A percentile compares a stretch with the other conserved stretches of the same genome.
Conservation (phyloP, 2,329 filamentous ascomycete genomes). For the Aspergillus sp. region DNA sequence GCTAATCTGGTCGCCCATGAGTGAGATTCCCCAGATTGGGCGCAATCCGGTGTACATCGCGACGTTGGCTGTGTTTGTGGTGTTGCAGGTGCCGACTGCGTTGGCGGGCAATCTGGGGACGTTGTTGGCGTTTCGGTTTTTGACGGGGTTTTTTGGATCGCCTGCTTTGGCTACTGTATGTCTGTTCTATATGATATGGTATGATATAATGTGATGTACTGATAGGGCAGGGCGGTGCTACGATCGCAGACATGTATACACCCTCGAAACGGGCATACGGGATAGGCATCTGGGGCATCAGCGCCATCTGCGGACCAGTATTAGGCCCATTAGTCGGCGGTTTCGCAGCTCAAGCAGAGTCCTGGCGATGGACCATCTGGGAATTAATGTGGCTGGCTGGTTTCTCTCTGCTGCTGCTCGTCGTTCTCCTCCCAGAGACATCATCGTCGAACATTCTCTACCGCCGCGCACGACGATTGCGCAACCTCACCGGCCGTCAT, state of each 20-base stretch:
- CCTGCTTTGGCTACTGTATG: slow-evolving; percentile 35
- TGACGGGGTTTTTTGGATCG: slow-evolving; percentile 47
- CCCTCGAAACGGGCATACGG: slow-evolving; percentile 36
- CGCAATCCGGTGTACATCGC: slow-evolving; percentile 45
- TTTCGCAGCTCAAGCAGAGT: slow-evolving; percentile 34
- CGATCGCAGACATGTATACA: slow-evolving; percentile 36
- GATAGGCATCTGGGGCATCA: slow-evolving; percentile 37
- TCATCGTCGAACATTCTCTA: slow-evolving; percentile 37
- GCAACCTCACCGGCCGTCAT: slow-evolving; percentile 33
- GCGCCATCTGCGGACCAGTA: slow-evolving; percentile 38
- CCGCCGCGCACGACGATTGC: slow-evolving; percentile 35
- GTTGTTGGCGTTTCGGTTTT: slow-evolving; percentile 47
- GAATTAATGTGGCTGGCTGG: slow-evolving; percentile 37
- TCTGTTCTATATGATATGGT: neutral
- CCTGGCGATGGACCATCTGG: slow-evolving; percentile 41
- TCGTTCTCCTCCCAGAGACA: slow-evolving; percentile 38
- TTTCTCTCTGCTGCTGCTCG: slow-evolving; percentile 32
- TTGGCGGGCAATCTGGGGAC: slow-evolving; percentile 46
- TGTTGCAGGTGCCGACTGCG: slow-evolving; percentile 44
- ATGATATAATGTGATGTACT: no score
- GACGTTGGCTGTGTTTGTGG: slow-evolving; percentile 44
- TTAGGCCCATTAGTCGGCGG: slow-evolving; percentile 41
- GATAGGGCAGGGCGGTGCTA: slow-evolving; percentile 30
- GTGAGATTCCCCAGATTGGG: slow-evolving; percentile 46
- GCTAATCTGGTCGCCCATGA: slow-evolving; percentile 38